Evolutionary conservation across 495 filamentous ascomycete genomes (phyloP).

Genomic region (Trichoderma asperelloides): DNA sequence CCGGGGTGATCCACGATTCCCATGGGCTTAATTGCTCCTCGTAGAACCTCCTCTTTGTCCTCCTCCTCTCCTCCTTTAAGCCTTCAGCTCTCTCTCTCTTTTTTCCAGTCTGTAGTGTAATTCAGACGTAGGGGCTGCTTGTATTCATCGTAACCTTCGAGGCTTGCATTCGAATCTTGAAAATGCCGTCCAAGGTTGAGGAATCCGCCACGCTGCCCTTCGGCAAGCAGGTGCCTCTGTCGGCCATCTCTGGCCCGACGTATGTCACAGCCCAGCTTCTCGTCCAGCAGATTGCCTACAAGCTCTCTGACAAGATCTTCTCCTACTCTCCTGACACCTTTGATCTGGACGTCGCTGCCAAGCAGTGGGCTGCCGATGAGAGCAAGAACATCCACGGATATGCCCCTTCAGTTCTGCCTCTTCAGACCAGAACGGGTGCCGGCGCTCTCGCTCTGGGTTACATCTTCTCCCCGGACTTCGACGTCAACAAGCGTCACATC

Average conservation of each 20-base stretch:
- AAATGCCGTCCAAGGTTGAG: constrained; percentile 11
- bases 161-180: constrained; percentile 8
- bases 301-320: constrained; percentile 91
- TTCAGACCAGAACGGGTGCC: constrained; percentile 84
- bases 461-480: constrained; percentile 93
- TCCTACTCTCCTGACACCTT: constrained; percentile 92
- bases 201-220: constrained; percentile 54
- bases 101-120: background rate
- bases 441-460: constrained; percentile 91
- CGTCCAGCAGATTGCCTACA: constrained; percentile 91
- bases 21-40: constrained; percentile 12
- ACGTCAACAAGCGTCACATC: constrained; percentile 79
- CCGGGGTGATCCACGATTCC: constrained; percentile 10
- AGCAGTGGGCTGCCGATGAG: constrained; percentile 56
- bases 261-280: constrained; percentile 87
- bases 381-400: constrained; percentile 77
- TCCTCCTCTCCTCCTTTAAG: constrained; percentile 4
- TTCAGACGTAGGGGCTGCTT: background rate
- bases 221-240: constrained; percentile 45
- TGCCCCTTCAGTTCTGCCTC: constrained; percentile 61
- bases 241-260: constrained; percentile 74
- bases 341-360: constrained; percentile 73
- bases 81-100: background rate
- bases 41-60: background rate
- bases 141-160: background rate